phyloP scores from a whole-genome alignment of 2,329 filamentous ascomycete species.

The Paecilomyces formosus region DNA sequence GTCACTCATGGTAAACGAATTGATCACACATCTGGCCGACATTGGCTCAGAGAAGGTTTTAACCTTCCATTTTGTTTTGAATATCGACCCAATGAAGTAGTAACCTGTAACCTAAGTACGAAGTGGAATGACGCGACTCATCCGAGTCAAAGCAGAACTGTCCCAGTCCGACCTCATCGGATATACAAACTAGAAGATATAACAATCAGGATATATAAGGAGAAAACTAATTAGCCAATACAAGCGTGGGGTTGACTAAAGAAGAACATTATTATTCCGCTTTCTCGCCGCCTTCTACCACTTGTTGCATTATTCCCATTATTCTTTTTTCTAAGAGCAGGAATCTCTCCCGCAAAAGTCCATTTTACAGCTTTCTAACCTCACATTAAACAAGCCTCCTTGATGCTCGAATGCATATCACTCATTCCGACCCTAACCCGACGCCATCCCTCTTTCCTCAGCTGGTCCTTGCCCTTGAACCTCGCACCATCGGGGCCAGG shows the following conservation, averaged over 20 bases:
- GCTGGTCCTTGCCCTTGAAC: constrained; percentile 12
- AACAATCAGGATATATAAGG: too few species aligned
- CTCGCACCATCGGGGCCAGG: constrained; percentile 15
- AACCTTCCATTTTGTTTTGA: neutral
- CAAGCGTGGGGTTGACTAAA: too few species aligned
- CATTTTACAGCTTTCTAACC: neutral
- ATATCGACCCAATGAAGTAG: neutral
- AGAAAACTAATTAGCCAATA: too few species aligned
- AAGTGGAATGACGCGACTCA: too few species aligned
- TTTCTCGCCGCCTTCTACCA: too few species aligned
- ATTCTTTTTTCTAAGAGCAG: too few species aligned
- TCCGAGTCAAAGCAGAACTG: too few species aligned
- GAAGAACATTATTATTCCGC: too few species aligned
- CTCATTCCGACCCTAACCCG: constrained; percentile 37
- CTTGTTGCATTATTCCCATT: too few species aligned
- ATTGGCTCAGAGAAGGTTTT: neutral
- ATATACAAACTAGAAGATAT: too few species aligned
- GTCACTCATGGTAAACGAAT: neutral
- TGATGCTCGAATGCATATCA: constrained; percentile 42
- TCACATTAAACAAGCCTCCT: constrained; percentile 44
- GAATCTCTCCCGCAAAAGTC: neutral
- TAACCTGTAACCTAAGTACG: too few species aligned
- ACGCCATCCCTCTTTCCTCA: constrained; percentile 12
- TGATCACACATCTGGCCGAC: neutral
- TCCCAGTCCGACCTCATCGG: too few species aligned